Conservation (phyloP, 305 asterid species). For the Salvia sclarea region DNA sequence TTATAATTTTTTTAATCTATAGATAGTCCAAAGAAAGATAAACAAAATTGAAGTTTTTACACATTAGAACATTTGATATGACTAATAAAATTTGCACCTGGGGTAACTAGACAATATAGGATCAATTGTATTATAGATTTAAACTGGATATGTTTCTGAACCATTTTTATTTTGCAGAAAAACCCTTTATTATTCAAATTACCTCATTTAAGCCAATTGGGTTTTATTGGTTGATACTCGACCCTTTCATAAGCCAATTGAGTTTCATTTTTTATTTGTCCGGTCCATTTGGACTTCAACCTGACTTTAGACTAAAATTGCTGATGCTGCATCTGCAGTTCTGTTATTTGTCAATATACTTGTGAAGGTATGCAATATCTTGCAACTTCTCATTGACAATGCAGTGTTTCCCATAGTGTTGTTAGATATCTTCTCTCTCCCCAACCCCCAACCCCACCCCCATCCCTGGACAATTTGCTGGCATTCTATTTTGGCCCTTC, state of each 20-base stretch:
- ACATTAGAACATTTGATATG: not conserved
- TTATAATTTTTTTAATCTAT: not conserved
- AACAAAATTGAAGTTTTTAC: not conserved
- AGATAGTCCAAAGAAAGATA: not conserved
- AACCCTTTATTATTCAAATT: not conserved
- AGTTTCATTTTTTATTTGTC: not conserved
- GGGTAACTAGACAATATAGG: not conserved
- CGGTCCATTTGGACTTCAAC: conserved; percentile 1
- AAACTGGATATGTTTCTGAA: not conserved
- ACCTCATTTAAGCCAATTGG: not conserved
- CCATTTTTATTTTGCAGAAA: not conserved
- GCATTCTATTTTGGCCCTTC: conserved; percentile 22
- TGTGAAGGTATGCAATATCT: conserved; percentile 6
- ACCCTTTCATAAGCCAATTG: not conserved
- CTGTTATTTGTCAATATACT: not conserved
- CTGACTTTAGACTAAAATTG: not conserved
- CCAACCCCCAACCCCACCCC: not conserved
- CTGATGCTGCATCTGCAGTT: too few species aligned
- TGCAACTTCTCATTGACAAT: not conserved
- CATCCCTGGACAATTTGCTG: conserved; percentile 16
- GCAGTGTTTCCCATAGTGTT: not conserved
- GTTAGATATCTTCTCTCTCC: not conserved
- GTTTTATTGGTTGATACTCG: not conserved
- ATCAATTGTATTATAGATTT: not conserved
- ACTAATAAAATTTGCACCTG: not conserved